Evolutionary conservation across 371 early-diverging fungal genomes (phyloP).

Genomic region (Phascolomyces articulosus): DNA sequence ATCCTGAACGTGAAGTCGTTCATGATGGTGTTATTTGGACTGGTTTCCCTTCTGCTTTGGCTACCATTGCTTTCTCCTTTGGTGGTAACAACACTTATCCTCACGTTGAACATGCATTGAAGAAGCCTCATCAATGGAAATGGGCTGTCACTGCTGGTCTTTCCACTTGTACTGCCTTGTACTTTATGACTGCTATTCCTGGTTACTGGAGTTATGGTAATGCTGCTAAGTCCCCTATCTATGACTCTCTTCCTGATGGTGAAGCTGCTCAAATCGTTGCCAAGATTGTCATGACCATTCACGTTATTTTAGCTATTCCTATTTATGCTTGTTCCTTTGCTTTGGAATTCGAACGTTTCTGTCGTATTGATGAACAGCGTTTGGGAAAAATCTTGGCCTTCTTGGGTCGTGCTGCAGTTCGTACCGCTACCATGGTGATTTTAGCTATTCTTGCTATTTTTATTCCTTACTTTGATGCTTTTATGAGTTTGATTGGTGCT

Average conservation of each 20-base stretch:
- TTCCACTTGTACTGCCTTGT: slow-evolving; percentile 73
- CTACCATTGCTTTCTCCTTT: slow-evolving; percentile 67
- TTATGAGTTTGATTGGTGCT: slow-evolving; percentile 77
- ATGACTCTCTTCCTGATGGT: slow-evolving; percentile 71
- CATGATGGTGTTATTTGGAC: slow-evolving; percentile 47
- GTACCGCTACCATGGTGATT: slow-evolving; percentile 52
- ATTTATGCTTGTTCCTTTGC: slow-evolving; percentile 84
- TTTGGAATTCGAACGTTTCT: slow-evolving; percentile 67
- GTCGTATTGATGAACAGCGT: slow-evolving; percentile 37
- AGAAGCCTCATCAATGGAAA: slow-evolving; percentile 78
- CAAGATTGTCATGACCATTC: slow-evolving; percentile 82
- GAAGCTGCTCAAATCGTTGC: slow-evolving; percentile 58
- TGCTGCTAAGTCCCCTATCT: slow-evolving; percentile 73
- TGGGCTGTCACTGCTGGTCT: slow-evolving; percentile 73
- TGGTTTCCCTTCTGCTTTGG: slow-evolving; percentile 61
- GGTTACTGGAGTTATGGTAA: slow-evolving; percentile 86
- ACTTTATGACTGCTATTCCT: slow-evolving; percentile 78
- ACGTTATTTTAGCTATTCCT: slow-evolving; percentile 88
- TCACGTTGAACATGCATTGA: slow-evolving; percentile 86
- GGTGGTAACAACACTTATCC: slow-evolving; percentile 61
- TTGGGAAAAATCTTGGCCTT: slow-evolving; percentile 47
- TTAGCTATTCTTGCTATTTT: slow-evolving; percentile 56
- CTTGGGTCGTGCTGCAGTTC: slow-evolving; percentile 52
- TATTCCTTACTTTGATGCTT: slow-evolving; percentile 74
- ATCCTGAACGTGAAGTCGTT: slow-evolving; percentile 20